A percentile compares a stretch with the other conserved stretches of the same genome.
Conservation (phyloP, 139 green algal genomes). For the Coelastrella sp. region DNA sequence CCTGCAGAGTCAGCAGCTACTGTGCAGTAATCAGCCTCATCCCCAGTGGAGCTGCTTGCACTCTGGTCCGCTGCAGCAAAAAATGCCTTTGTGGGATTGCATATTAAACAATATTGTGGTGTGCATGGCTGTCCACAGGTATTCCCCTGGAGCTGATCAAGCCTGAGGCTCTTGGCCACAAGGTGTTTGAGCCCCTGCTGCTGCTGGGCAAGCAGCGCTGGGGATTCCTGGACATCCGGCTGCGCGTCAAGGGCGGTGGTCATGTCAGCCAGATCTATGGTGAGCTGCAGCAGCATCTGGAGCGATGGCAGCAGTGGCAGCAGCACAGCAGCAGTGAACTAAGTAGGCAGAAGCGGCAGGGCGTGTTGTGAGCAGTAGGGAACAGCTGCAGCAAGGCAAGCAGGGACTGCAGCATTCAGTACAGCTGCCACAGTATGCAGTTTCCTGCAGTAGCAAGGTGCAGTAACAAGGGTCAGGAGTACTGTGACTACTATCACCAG, state of each 20-base stretch:
- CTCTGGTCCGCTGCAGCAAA: not conserved
- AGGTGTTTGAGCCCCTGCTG: constrained; percentile 97
- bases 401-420: not conserved
- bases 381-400: constrained; percentile 9
- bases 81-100: not conserved
- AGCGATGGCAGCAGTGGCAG: not conserved
- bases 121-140: constrained; percentile 60
- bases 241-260: constrained; percentile 97
- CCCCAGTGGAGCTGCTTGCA: not conserved
- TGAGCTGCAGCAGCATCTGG: constrained; percentile 42
- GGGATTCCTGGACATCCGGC: constrained; percentile 95
- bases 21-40: not conserved
- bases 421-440: too few relatives aligned
- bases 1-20: not conserved
- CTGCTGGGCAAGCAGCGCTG: constrained; percentile 95
- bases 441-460: too few relatives aligned
- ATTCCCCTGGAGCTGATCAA: constrained; percentile 95
- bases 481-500: too few relatives aligned
- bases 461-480: too few relatives aligned
- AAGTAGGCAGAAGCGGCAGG: not conserved
- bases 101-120: constrained; percentile 16
- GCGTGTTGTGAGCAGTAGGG: not conserved
- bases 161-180: constrained; percentile 94
- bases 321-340: not conserved
- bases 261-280: constrained; percentile 96